phyloP scores from a whole-genome alignment of 495 filamentous ascomycete genomes.

The Hamigera avellanea region DNA sequence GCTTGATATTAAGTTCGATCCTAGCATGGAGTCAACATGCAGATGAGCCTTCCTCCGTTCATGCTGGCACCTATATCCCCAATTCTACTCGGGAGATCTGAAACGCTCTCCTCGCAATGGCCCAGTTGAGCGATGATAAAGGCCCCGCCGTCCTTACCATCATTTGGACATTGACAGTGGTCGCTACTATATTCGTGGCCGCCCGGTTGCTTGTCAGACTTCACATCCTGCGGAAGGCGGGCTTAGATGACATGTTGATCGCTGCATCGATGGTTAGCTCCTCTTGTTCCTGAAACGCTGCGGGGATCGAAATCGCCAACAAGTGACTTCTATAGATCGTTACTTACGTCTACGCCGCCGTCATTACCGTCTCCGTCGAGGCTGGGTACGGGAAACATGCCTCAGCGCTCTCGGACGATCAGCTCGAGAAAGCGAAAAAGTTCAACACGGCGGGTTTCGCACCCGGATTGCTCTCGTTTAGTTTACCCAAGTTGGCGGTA shows the following conservation, averaged over 20 bases:
- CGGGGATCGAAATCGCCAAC: background rate
- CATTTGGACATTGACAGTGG: background rate
- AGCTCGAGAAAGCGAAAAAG: conserved; percentile 9
- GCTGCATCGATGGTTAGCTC: background rate
- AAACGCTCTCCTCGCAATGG: background rate
- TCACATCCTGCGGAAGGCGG: background rate
- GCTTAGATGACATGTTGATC: background rate
- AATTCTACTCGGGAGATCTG: background rate
- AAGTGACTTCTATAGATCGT: conserved; percentile 6
- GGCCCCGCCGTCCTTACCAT: background rate
- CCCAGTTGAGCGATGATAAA: background rate
- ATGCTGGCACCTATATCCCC: no score
- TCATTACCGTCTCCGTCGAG: conserved; percentile 12
- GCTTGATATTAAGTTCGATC: background rate
- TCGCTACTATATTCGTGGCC: background rate
- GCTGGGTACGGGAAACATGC: conserved; percentile 19
- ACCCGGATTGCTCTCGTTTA: conserved; percentile 18
- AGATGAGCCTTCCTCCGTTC: no score
- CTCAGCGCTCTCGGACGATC: conserved; percentile 3
- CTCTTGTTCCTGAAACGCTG: background rate
- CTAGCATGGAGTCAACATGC: conserved; percentile 1
- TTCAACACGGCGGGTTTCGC: conserved; percentile 14
- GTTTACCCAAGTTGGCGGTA: conserved; percentile 18
- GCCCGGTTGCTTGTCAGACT: background rate
- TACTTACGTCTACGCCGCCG: conserved; percentile 9